A percentile compares a stretch with the other conserved stretches of the same genome.
These are phyloP conservation scores for Pseudogymnoascus sp. DNA, from an alignment of 2,329 filamentous ascomycete species.

Conservation along the genomic window DNA sequence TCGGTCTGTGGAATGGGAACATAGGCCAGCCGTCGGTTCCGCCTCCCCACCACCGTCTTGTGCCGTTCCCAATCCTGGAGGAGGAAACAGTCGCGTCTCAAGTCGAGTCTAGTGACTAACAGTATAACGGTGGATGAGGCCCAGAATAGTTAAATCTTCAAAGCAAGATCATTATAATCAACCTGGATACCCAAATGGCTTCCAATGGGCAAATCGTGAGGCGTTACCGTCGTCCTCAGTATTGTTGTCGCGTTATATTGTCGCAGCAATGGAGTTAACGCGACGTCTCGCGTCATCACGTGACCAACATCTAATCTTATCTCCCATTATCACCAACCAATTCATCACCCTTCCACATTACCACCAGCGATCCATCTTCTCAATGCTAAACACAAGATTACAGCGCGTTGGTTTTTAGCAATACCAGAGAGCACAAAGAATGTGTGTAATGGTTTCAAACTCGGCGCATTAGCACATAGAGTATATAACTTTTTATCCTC, in stretches of 20 bases:
- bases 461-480: not conserved
- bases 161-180: not conserved
- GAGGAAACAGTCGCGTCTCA: not conserved
- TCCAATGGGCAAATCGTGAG: not conserved
- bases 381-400: not conserved
- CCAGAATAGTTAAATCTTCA: not conserved
- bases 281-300: not conserved
- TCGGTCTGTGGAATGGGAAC: not conserved
- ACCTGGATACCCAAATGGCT: not conserved
- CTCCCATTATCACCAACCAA: not conserved
- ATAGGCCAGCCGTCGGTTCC: not conserved
- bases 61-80: not conserved
- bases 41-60: not conserved
- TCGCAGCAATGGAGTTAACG: not conserved
- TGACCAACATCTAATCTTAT: not conserved
- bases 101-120: not conserved
- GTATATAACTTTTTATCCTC: not conserved
- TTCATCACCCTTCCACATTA: not conserved
- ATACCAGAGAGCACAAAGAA: not conserved
- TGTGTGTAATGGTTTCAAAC: not conserved
- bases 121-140: not conserved
- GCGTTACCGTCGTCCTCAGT: not conserved
- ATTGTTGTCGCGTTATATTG: constrained; percentile 1
- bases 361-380: not conserved
- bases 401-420: not conserved